Percentiles rank a stretch among this genome's conserved stretches.
Evolutionary conservation across 305 asterid genomes (phyloP).

Genomic region (Fraxinus platypoda): DNA sequence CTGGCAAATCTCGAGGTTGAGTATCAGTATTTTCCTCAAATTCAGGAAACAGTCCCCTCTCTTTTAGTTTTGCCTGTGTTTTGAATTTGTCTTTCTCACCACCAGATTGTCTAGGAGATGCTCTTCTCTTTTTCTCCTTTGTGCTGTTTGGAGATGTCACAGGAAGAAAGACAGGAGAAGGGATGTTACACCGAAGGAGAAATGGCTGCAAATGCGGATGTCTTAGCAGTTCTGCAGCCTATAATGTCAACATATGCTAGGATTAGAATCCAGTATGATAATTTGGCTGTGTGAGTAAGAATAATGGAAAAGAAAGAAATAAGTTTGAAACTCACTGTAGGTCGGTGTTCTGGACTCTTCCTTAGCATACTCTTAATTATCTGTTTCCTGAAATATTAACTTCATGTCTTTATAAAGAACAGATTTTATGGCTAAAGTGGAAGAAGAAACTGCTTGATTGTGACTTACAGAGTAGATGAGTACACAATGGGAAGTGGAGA

Average conservation of each 20-base stretch:
- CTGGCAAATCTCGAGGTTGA: conserved; percentile 21
- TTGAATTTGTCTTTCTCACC: conserved; percentile 31
- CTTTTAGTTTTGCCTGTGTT: conserved; percentile 31
- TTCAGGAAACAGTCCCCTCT: conserved; percentile 23
- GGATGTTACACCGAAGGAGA: conserved; percentile 74
- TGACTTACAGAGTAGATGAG: conserved; percentile 81
- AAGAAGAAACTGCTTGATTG: not conserved
- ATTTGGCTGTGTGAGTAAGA: not conserved
- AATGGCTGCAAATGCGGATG: conserved; percentile 88
- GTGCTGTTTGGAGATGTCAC: conserved; percentile 52
- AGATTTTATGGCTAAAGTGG: not conserved
- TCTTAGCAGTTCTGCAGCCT: conserved; percentile 95
- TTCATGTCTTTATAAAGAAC: not conserved
- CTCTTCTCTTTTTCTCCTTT: conserved; percentile 46
- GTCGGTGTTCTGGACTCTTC: conserved; percentile 90
- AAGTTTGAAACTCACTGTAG: conserved; percentile 59
- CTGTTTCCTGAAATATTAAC: conserved; percentile 68
- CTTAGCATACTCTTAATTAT: conserved; percentile 93
- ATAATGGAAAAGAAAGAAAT: not conserved
- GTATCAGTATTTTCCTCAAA: conserved; percentile 29
- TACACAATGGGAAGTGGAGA: conserved; percentile 91
- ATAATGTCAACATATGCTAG: not conserved
- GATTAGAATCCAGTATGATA: conserved; percentile 16
- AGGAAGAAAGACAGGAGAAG: conserved; percentile 81
- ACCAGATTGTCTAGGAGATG: conserved; percentile 39